Evolutionary conservation across 805 yeast genomes (phyloP).

Genomic region (Yamadazyma ubonensis): DNA sequence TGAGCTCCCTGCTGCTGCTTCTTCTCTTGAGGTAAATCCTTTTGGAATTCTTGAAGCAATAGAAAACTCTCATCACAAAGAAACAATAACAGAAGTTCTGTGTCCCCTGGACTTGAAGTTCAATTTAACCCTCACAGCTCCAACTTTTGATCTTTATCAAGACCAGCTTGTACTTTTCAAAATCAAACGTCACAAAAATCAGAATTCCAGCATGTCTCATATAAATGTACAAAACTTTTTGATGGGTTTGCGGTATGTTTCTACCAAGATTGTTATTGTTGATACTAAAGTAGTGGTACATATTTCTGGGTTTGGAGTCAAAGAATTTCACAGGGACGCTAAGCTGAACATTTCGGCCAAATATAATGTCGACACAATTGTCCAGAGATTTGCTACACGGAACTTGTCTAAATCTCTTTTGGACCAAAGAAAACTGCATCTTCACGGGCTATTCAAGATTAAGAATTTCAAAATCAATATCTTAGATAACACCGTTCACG

Average conservation of each 20-base stretch:
- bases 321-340: slow-evolving; percentile 25
- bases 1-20: slow-evolving; percentile 37
- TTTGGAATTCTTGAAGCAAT: slow-evolving; percentile 22
- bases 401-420: slow-evolving; percentile 10
- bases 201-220: slow-evolving; percentile 4
- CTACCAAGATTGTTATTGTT: slow-evolving; percentile 28
- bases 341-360: slow-evolving; percentile 26
- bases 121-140: slow-evolving; percentile 30
- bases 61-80: slow-evolving; percentile 13
- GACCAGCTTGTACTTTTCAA: slow-evolving; percentile 32
- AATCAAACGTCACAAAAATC: slow-evolving; percentile 8
- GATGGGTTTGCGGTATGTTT: slow-evolving; percentile 10
- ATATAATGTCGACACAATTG: slow-evolving; percentile 22
- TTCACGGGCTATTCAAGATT: slow-evolving; percentile 29
- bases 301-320: slow-evolving; percentile 25
- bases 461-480: slow-evolving; percentile 31
- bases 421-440: slow-evolving; percentile 4
- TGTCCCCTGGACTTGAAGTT: slow-evolving; percentile 12
- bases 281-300: slow-evolving; percentile 31
- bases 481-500: slow-evolving; percentile 28
- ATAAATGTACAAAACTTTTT: slow-evolving; percentile 18
- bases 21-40: slow-evolving; percentile 23
- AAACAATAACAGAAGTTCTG: not conserved
- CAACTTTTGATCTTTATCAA: slow-evolving; percentile 35
- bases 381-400: slow-evolving; percentile 27